phyloP scores from a whole-genome alignment of 805 yeast species.

The Candida peoriensis region DNA sequence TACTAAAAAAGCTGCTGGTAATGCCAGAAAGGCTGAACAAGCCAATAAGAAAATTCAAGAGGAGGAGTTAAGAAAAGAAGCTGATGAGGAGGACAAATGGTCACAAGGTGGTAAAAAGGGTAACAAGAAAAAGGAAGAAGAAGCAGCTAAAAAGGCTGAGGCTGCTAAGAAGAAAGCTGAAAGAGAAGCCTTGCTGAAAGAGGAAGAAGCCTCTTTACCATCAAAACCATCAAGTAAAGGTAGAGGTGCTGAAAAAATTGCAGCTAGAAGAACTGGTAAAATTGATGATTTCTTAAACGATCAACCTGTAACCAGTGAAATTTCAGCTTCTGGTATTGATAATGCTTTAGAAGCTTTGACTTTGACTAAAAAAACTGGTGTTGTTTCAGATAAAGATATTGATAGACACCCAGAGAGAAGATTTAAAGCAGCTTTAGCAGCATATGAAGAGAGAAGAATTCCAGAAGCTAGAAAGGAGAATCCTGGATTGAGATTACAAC shows the following conservation, averaged over 20 bases:
- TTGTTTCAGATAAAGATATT: conserved; percentile 54
- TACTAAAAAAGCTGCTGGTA: conserved; percentile 55
- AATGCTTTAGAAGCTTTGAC: conserved; percentile 75
- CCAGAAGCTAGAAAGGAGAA: conserved; percentile 72
- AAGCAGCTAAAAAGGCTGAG: conserved; percentile 65
- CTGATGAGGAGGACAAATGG: conserved; percentile 63
- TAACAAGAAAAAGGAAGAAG: conserved; percentile 65
- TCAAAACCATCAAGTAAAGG: conserved; percentile 51
- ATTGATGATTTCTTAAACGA: conserved; percentile 61
- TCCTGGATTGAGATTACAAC: conserved; percentile 78
- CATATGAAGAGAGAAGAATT: conserved; percentile 63
- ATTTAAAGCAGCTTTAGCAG: conserved; percentile 73
- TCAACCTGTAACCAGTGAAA: conserved; percentile 45
- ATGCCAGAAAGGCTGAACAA: conserved; percentile 61
- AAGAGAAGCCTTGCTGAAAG: conserved; percentile 60
- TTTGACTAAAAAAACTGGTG: conserved; percentile 52
- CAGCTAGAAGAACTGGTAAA: conserved; percentile 53
- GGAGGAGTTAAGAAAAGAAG: conserved; percentile 40
- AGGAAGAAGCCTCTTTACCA: conserved; percentile 62
- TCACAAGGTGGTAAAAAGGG: conserved; percentile 65
- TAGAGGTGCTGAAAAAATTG: conserved; percentile 66
- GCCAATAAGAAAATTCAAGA: conserved; percentile 54
- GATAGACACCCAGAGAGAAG: conserved; percentile 90
- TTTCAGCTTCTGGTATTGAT: conserved; percentile 72
- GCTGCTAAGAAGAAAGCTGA: conserved; percentile 80